Base-by-base conservation (phyloP, 169 alveolate genomes). In the Plasmodium gaboni region DNA sequence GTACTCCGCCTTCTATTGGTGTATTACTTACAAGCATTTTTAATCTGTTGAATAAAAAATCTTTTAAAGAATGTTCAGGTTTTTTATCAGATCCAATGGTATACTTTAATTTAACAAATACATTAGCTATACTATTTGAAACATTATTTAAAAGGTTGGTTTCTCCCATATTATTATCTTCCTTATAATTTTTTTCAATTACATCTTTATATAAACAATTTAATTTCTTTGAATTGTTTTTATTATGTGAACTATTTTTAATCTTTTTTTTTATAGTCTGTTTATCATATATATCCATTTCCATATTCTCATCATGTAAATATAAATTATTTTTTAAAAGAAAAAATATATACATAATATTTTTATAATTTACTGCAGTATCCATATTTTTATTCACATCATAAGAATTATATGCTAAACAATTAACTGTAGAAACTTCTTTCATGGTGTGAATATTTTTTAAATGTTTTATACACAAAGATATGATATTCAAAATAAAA, bases 141-240 rank as follows among this genome's bases (percentile, higher is more conserved):
- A 46, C 44, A 24, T 42, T 9, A 32, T 19, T 9, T 51, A 64
- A 12, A 13, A 10, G 12, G 46, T 42, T 67, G 22, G 51, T 44
- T 28, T 80, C 71, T 44, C 57, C 65, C n/a, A 15, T 32, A 15
- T 19, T 22, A 8, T 80, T 42, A 55, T 48, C 61, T 24, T 80
- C 73, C 19, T 61, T 80, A 61, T 80, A 80, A 67, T 80, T 59
- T 80, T 68, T 80, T 80, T 80, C 90, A 80, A 80, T 80, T 68
- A 80, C 64, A 26, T 80, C 90, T 26, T 70, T 80, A 68, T 80
- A 80, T 61, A 80, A 80, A 63, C 55, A 80, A 57, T 69, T 80
- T 32, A 32, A 32, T 38, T 61, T 80, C 55, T 63, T 59, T 57
- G 22, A 67, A 9, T 46, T 68, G 57, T 10, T 70, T 60, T 10